Conservation (phyloP, 371 early-diverging fungal species). For the Rhizomucor pusillus region DNA sequence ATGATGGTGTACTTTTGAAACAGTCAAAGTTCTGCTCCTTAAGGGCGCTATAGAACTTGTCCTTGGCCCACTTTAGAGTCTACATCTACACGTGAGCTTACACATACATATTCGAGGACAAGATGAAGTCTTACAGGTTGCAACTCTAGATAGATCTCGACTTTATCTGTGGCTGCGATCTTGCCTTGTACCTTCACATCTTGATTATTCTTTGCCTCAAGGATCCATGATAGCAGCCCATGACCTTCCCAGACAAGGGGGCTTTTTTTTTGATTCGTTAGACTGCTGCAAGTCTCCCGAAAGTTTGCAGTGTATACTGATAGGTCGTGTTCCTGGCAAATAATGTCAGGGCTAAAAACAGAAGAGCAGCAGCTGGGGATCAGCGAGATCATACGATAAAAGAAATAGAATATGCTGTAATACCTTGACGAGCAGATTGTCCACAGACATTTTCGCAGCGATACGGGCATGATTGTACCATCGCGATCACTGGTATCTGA, state of each 20-base stretch:
- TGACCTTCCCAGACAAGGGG: conserved; percentile 45
- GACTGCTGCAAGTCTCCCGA: conserved; percentile 26
- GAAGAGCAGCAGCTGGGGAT: conserved; percentile 5
- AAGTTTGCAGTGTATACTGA: conserved; percentile 46
- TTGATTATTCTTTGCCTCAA: conserved; percentile 19
- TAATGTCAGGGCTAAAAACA: conserved; percentile 39
- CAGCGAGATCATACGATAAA: conserved; percentile 6
- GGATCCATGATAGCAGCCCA: conserved; percentile 40
- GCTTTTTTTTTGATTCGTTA: conserved; percentile 9
- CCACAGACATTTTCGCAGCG: conserved; percentile 37
- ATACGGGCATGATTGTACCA: conserved; percentile 17
- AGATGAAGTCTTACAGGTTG: conserved; percentile 33
- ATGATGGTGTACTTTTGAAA: conserved; percentile 18
- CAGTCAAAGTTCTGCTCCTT: conserved; percentile 30
- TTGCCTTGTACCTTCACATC: conserved; percentile 26
- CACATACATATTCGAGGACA: conserved; percentile 1
- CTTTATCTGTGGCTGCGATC: conserved; percentile 8
- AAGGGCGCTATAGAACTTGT: conserved; percentile 41
- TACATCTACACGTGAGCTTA: conserved; percentile 9
- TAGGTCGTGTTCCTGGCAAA: conserved; percentile 45
- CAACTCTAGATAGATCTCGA: conserved; percentile 30
- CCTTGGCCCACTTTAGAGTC: conserved; percentile 40
- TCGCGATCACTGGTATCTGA: conserved; percentile 5
- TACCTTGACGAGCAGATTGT: conserved; percentile 46
- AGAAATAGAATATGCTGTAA: neutral